Percentiles rank a stretch among this genome's conserved stretches.
phyloP scores from a whole-genome alignment of 345 rosid species.

The Gynandropsis gynandra region DNA sequence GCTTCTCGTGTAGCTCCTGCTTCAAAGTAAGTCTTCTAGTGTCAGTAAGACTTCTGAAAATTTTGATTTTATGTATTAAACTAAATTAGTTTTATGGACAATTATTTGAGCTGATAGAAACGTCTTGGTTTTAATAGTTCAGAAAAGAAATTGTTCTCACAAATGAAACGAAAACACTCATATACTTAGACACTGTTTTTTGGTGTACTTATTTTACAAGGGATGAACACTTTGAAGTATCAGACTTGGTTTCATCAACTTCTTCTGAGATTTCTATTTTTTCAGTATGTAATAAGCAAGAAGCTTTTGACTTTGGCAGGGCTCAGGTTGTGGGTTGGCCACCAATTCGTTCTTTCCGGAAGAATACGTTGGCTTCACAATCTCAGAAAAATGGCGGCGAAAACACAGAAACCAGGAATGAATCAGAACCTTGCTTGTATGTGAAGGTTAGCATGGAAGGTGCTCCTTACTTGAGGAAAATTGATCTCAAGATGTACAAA shows the following conservation, averaged over 20 bases:
- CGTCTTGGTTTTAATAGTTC: no score
- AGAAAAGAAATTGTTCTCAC: no score
- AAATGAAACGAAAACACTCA: no score
- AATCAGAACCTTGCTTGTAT: conserved; percentile 44
- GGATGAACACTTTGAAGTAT: no score
- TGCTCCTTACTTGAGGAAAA: conserved; percentile 69
- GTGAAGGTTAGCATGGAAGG: conserved; percentile 87
- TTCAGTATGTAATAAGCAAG: not conserved
- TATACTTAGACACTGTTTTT: no score
- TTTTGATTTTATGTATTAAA: no score
- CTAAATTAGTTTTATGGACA: no score
- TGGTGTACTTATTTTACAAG: no score
- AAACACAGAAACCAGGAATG: conserved; percentile 34
- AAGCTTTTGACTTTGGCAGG: conserved; percentile 26
- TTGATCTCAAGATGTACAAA: conserved; percentile 53
- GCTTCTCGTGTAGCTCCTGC: conserved; percentile 39
- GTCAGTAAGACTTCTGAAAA: no score
- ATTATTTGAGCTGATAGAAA: no score
- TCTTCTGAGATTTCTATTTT: not conserved
- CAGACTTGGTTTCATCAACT: no score
- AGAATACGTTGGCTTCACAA: conserved; percentile 60
- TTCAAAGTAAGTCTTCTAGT: conserved; percentile 34
- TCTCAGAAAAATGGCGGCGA: conserved; percentile 35
- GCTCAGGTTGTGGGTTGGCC: conserved; percentile 87
- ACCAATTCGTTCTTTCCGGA: conserved; percentile 65